These are phyloP conservation scores for Cutaneotrichosporon sp. DNA, from an alignment of 1,284 basidiomycete species.

Conservation along the genomic window DNA sequence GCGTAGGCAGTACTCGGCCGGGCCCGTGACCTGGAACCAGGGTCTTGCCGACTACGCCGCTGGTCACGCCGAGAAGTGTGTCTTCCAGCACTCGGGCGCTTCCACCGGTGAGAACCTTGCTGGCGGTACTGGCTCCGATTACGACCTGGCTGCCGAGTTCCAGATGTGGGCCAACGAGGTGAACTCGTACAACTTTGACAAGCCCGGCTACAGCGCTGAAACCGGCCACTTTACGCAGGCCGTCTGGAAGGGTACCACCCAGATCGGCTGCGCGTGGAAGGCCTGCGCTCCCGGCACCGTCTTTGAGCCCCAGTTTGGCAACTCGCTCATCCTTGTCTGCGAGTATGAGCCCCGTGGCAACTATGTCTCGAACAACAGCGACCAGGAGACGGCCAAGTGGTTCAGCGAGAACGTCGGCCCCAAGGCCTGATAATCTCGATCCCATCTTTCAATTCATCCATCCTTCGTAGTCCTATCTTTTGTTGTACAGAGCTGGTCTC, in stretches of 20 bases:
- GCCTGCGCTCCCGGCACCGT: constrained; percentile 32
- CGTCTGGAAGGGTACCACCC: constrained; percentile 47
- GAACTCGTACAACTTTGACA: constrained; percentile 5
- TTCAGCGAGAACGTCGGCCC: constrained; percentile 28
- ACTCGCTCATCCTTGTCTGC: constrained; percentile 27
- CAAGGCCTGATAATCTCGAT: constrained; percentile 10
- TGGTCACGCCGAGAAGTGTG: constrained; percentile 13
- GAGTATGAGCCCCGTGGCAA: constrained; percentile 37
- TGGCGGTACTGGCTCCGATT: constrained; percentile 30
- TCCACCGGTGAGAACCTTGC: constrained; percentile 25
- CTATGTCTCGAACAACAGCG: not conserved
- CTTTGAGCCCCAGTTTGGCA: constrained; percentile 25
- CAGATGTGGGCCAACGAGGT: constrained; percentile 42
- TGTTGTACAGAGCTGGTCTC: not conserved
- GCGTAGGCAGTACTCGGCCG: constrained; percentile 35
- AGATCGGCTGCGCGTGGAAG: constrained; percentile 42
- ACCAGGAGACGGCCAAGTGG: not conserved
- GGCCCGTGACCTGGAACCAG: constrained; percentile 17
- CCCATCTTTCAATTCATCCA: not conserved
- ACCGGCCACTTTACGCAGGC: constrained; percentile 48
- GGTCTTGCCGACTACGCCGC: constrained; percentile 14
- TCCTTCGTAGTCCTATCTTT: not conserved
- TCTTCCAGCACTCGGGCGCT: constrained; percentile 6
- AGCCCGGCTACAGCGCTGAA: constrained; percentile 26
- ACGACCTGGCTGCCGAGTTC: constrained; percentile 33